A percentile compares a stretch with the other conserved stretches of the same genome.
Evolutionary conservation across 139 green algal genomes (phyloP).

Genomic region (Limnomonas spitsbergensis): DNA sequence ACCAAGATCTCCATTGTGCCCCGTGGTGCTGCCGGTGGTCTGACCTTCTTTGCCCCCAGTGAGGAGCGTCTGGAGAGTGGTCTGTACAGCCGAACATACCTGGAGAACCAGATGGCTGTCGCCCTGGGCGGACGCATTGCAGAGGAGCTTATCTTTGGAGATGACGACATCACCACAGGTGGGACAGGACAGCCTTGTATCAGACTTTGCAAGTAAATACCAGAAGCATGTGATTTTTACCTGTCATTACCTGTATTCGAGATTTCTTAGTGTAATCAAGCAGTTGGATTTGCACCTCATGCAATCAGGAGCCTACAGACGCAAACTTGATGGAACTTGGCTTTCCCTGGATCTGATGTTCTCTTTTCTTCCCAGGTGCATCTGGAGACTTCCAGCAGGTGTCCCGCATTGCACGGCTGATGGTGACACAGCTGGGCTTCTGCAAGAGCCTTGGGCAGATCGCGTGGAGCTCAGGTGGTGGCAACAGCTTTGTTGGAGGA

Average conservation of each 20-base stretch:
- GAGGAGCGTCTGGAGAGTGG: slow-evolving; percentile 89
- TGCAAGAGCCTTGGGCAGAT: slow-evolving; percentile 91
- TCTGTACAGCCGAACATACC: slow-evolving; percentile 82
- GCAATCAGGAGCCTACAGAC: too few species aligned
- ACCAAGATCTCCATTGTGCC: slow-evolving; percentile 99
- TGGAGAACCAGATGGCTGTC: slow-evolving; percentile 89
- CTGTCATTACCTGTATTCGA: too few species aligned
- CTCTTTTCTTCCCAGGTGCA: neutral
- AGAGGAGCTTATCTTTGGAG: slow-evolving; percentile 98
- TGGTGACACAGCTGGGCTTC: slow-evolving; percentile 94
- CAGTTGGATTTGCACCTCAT: too few species aligned
- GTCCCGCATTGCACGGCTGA: slow-evolving; percentile 76
- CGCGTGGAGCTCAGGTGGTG: slow-evolving; percentile 62
- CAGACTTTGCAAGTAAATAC: neutral
- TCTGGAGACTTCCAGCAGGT: slow-evolving; percentile 86
- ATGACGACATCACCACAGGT: slow-evolving; percentile 95
- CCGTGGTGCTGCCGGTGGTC: slow-evolving; percentile 86
- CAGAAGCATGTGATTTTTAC: neutral
- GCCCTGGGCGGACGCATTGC: slow-evolving; percentile 91
- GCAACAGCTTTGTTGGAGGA: slow-evolving; percentile 83
- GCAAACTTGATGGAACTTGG: too few species aligned
- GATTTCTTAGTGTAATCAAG: too few species aligned
- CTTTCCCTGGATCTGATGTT: too few species aligned
- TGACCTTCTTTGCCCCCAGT: slow-evolving; percentile 90
- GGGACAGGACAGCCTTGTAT: slow-evolving; percentile 39